Evolutionary conservation across 768 basidiomycete species (phyloP), one percentile per base, ranked within the genome.

Genomic region (Pisolithus tinctorius): DNA sequence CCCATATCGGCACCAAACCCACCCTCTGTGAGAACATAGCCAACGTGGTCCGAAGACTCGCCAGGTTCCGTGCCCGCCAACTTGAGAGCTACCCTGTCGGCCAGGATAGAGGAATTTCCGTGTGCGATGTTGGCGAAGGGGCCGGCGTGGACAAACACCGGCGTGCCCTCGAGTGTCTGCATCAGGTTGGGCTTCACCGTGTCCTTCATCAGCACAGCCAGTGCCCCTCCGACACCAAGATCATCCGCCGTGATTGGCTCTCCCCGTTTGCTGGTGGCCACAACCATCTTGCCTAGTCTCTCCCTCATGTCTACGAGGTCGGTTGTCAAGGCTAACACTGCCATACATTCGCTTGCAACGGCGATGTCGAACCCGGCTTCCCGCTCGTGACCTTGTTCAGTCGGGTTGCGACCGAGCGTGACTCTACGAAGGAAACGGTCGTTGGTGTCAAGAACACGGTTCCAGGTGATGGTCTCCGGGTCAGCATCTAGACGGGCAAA

Each of bases 111-210:
- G 1, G 94, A 97, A 72, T 98, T 99, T 43, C 93, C 92, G 63
- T 98, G 95, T 1, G 95, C 95, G 55, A 99, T 99, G 76, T 99
- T 98, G 58, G 95, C 95, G 67, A 99, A 99, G 26, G 95, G 96
- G 49, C 95, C 95, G 4, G 95, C 95, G 66, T 98, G 95, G 4
- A 99, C 96, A 63, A 99, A 97, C 56, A 99, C 96, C 37, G 95
- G 95, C 1, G 95, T 99, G 41, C 95, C 95, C 83, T 97, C 88
- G 38, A 98, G 75, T 3, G 94, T 93, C 70, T 99, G 95, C 95
- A 99, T 99, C 55, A 99, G 71, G 66, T 97, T 99, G 23, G 95
- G 95, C 73, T 98, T 99, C 74, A 99, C 93, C 14, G 96, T 91
- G 61, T 99, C 95, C 74, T 97, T 97, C 84, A 99, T 88, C 56